phyloP scores from a whole-genome alignment of 192 early-diverging fungal species.

The Thamnidium elegans region DNA sequence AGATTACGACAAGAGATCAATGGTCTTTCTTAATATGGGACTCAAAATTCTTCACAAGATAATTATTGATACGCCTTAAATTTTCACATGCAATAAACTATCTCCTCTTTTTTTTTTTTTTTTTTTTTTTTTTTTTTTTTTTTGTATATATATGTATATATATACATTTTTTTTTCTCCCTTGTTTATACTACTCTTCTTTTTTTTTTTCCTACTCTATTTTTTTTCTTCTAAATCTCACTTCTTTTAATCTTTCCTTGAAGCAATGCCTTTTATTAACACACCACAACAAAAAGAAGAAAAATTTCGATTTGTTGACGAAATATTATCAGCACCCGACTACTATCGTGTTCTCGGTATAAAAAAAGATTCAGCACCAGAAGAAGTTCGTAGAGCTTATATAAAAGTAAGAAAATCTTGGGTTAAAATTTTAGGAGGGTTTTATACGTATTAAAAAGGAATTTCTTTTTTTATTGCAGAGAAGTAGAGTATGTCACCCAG shows the following conservation, averaged over 20 bases:
- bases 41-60: too few species aligned
- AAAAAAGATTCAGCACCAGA: constrained; percentile 38
- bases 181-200: neutral
- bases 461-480: constrained; percentile 34
- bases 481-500: constrained; percentile 55
- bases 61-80: too few species aligned
- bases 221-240: neutral
- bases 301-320: constrained; percentile 46
- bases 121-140: too few species aligned
- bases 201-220: neutral
- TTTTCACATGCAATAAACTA: too few species aligned
- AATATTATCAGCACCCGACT: constrained; percentile 47
- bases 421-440: neutral
- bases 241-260: too few species aligned
- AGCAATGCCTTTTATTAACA: constrained; percentile 7
- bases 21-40: too few species aligned
- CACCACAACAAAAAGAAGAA: constrained; percentile 15
- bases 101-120: too few species aligned
- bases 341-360: constrained; percentile 49
- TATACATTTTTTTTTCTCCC: neutral
- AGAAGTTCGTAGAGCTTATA: constrained; percentile 50
- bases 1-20: too few species aligned
- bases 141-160: too few species aligned
- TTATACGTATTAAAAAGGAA: constrained; percentile 6
- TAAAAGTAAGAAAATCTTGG: constrained; percentile 29